phyloP scores from a whole-genome alignment of 139 green algal species.

The Chlamydomonas urium region DNA sequence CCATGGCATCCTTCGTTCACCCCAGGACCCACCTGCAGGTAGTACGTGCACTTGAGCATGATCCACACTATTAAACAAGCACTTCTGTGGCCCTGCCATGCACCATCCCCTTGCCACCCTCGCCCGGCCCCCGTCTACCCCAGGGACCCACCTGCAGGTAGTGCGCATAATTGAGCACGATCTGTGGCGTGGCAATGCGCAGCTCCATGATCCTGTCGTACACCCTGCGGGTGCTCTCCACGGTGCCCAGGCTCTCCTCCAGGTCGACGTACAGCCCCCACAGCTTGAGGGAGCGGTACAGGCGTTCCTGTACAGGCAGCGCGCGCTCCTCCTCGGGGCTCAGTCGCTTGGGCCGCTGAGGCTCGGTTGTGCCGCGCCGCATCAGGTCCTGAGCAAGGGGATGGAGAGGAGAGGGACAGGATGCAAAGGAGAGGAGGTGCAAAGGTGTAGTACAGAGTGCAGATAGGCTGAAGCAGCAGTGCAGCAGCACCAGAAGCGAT shows the following conservation, averaged over 20 bases:
- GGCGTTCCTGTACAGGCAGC: conserved; percentile 72
- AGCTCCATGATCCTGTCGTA: conserved; percentile 91
- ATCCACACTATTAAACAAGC: conserved; percentile 50
- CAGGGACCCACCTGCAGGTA: conserved; percentile 63
- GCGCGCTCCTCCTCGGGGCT: conserved; percentile 57
- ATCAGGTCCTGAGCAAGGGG: too few relatives aligned
- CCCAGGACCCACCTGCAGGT: conserved; percentile 66
- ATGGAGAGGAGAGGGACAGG: too few relatives aligned
- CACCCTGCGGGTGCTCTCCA: conserved; percentile 68
- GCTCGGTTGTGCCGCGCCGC: conserved; percentile 57
- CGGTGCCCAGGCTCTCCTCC: conserved; percentile 90
- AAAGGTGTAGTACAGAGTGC: too few relatives aligned
- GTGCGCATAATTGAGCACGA: conserved; percentile 92
- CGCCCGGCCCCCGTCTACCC: too few relatives aligned
- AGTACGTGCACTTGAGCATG: conserved; percentile 87
- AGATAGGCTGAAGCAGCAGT: too few relatives aligned
- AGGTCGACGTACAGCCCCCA: conserved; percentile 91
- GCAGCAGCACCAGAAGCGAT: too few relatives aligned
- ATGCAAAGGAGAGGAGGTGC: too few relatives aligned
- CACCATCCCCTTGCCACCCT: too few relatives aligned
- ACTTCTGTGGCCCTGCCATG: too few relatives aligned
- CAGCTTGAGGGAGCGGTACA: conserved; percentile 71
- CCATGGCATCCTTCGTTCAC: too few relatives aligned
- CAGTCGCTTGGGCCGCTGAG: conserved; percentile 35
- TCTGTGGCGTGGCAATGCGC: conserved; percentile 91